Evolutionary conservation across 768 basidiomycete species (phyloP), one percentile per base, ranked within the genome.

Genomic region (Hydnum rufescens): DNA sequence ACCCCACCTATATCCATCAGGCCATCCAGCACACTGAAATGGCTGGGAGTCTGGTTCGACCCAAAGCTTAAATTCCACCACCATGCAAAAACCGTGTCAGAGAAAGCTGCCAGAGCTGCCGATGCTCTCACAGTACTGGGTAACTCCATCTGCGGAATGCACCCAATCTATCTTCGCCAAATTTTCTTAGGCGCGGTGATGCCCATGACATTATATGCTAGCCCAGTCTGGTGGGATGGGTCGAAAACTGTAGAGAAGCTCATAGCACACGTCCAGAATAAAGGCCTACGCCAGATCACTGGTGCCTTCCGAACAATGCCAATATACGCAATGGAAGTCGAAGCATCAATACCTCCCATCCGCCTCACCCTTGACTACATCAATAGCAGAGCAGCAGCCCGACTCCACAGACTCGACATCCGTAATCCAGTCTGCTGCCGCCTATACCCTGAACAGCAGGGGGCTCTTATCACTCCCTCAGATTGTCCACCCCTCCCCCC

Each of bases 41-140:
- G 68, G 65, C 65, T 69, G 0, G 68, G 67, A 0, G 57, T 69
- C 0, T 56, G 57, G 56, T 60, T 68, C 6, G 67, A 68, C 58
- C 32, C 59, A 1, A 60, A 63, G 47, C 64, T 70, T 0, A 39
- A 25, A 0, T 70, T 69, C 58, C 57, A 61, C 19, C 53, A 62
- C 5, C 68, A 69, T 34, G 59, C 63, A 3, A 58, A 61, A 5
- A 54, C 55, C 0, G 51, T 62, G 5, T 54, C 63, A 0, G 60
- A 55, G 3, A 49, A 58, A 5, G 68, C 65, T 0, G 55, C 49
- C 5, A 60, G 57, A 8, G 60, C 63, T 2, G 60, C 64, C 1
- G 56, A 55, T 5, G 59, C 57, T 0, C 49, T 66, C 0, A 51
- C 55, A 0, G 67, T 69, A 61, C 63, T 69, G 0, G 59, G 55